Base-by-base conservation (phyloP, 2,329 filamentous ascomycete genomes). In the Microdochium trichocladiopsis region DNA sequence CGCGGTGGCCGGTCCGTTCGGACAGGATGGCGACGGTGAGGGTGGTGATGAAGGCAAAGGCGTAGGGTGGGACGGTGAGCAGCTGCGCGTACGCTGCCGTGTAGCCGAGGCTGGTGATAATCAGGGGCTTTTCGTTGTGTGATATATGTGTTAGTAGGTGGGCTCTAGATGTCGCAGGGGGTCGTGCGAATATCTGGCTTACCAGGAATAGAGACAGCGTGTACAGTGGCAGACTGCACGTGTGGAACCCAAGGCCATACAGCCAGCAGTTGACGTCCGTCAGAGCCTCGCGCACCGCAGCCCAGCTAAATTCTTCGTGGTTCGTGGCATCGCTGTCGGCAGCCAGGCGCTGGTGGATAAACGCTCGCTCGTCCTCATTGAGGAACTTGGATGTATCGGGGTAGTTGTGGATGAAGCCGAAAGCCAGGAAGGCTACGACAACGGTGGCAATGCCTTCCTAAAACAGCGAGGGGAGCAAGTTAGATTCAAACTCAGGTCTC, bases 231-330 rank as follows among this genome's bases (percentile, higher is more conserved):
- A 91, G 66, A 52, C 82, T 86, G 74, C 90, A 83, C 4, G 85
- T 88, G 63, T 90, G 86, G 59, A 88, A 90, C 0, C 77, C 80
- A 0, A 88, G 64, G 0, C 85, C 84, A 57, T 91, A 91, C 0
- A 91, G 73, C 83, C 83, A 89, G 60, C 84, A 84, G 61, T 85
- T 89, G 1, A 80, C 79, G 58, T 92, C 85, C 14, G 74, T 79
- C 41, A 89, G 65, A 0, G 87, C 87, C 18, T 79, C 72, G 23
- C 66, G 52, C 0, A 91, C 87, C 21, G 84, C 83, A 0, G 58
- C 65, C 88, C 88, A 92, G 3, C 70, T 78, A 60, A 92, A 91
- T 1, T 70, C 62, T 57, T 93, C 88, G 48, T 84, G 72, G 4
- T 83, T 78, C 0, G 82, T 88, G 0, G 86, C 82, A 60, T 91